These are phyloP conservation scores for Xylariaceae sp. DNA, from an alignment of 2,329 filamentous ascomycete species.

Conservation along the genomic window DNA sequence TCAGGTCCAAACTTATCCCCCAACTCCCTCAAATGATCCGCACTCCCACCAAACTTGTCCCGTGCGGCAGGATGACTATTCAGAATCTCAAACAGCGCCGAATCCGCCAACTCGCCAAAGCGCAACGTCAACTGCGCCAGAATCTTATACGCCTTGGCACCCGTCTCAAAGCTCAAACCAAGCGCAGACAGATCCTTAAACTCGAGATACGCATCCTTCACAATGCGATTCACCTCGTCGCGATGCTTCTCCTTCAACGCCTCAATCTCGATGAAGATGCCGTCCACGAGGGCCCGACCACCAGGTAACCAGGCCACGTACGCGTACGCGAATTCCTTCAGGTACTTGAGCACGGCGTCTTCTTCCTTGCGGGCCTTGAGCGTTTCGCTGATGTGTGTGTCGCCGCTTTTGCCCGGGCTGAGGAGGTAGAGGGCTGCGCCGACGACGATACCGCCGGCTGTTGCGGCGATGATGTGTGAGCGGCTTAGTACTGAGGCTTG, in stretches of 20 bases:
- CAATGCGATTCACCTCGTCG: constrained; percentile 63
- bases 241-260: constrained; percentile 61
- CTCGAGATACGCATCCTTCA: constrained; percentile 62
- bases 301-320: constrained; percentile 71
- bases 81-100: constrained; percentile 59
- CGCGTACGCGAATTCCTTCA: constrained; percentile 60
- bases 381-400: constrained; percentile 44
- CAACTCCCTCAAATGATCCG: constrained; percentile 64
- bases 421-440: constrained; percentile 39
- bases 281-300: constrained; percentile 61
- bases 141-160: constrained; percentile 55
- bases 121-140: constrained; percentile 57
- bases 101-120: constrained; percentile 56
- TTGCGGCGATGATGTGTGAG: constrained; percentile 37
- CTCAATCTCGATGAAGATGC: constrained; percentile 65
- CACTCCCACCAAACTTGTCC: constrained; percentile 63
- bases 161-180: constrained; percentile 58
- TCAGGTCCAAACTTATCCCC: constrained; percentile 67
- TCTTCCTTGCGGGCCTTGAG: constrained; percentile 57
- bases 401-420: constrained; percentile 38
- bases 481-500: constrained; percentile 18
- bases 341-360: constrained; percentile 60
- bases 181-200: constrained; percentile 56
- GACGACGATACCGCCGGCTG: constrained; percentile 41
- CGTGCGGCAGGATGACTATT: constrained; percentile 70